phyloP scores from a whole-genome alignment of 1,139 yeast genomes.

The Blastobotrys petasosporus region DNA sequence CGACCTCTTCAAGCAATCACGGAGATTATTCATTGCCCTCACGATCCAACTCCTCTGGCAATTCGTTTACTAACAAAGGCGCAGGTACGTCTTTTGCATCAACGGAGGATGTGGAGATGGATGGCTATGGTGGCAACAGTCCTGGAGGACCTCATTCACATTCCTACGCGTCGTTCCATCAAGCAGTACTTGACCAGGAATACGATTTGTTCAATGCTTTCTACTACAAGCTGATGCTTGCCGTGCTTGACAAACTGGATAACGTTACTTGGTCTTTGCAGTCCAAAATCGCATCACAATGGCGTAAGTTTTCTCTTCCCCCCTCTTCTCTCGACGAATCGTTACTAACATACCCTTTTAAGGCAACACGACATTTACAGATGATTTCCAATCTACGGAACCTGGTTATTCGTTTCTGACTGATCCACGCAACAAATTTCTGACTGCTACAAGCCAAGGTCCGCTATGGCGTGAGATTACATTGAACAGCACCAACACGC shows the following conservation, averaged over 20 bases:
- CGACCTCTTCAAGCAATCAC: too few relatives aligned
- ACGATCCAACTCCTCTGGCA: too few relatives aligned
- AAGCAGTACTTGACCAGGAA: conserved; percentile 2
- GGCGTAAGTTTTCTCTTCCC: conserved; percentile 49
- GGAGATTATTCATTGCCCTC: too few relatives aligned
- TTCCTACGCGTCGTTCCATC: background rate
- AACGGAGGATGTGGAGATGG: too few relatives aligned
- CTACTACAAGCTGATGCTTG: background rate
- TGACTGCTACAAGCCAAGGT: background rate
- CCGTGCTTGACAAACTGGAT: conserved; percentile 2
- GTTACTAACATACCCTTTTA: background rate
- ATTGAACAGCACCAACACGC: background rate
- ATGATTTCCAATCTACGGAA: background rate
- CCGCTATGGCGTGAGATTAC: conserved; percentile 4
- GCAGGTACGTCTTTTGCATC: too few relatives aligned
- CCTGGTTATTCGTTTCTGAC: conserved; percentile 5
- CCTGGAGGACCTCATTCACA: background rate
- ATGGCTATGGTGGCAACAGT: too few relatives aligned
- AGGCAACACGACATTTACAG: background rate
- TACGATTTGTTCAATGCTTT: conserved; percentile 2
- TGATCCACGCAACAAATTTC: conserved; percentile 1
- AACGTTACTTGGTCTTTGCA: conserved; percentile 36
- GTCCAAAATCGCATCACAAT: conserved; percentile 86
- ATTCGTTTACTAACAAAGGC: too few relatives aligned
- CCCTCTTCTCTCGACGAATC: background rate